These are phyloP conservation scores for Coffea canephora DNA, from an alignment of 257 asterid species.

Conservation along the genomic window DNA sequence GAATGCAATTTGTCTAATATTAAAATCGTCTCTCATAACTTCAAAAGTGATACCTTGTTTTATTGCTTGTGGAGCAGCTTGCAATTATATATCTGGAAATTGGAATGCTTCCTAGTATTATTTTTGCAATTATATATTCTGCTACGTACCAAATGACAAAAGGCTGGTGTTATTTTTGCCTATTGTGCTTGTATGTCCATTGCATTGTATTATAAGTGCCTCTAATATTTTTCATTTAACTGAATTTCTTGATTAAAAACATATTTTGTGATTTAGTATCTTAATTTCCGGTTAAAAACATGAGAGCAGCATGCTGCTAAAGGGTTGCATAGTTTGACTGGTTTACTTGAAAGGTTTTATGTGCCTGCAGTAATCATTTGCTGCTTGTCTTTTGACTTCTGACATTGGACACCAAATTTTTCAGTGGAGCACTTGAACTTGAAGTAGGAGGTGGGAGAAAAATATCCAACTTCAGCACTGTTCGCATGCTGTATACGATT, in stretches of 20 bases:
- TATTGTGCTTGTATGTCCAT: neutral
- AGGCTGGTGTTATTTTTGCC: neutral
- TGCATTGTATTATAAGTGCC: neutral
- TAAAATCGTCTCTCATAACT: neutral
- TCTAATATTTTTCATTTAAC: neutral
- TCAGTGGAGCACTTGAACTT: conserved; percentile 71
- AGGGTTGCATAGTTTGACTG: neutral
- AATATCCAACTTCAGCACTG: conserved; percentile 76
- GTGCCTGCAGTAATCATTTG: neutral
- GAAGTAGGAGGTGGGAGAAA: conserved; percentile 98
- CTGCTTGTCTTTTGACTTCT: neutral
- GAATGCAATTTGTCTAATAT: neutral
- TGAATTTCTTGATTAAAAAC: neutral
- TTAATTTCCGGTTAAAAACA: neutral
- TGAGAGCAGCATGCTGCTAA: neutral
- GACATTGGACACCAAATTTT: conserved; percentile 24
- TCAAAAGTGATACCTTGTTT: neutral
- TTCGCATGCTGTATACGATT: conserved; percentile 78
- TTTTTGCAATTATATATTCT: neutral
- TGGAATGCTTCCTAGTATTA: neutral
- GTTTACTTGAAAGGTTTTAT: neutral
- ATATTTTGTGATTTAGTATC: neutral
- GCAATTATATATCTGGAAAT: neutral
- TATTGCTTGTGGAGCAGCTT: neutral
- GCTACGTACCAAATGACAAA: neutral